Percentiles rank a stretch among this genome's conserved stretches.
Evolutionary conservation across 2,329 filamentous ascomycete genomes (phyloP).

Genomic region (Verticillium klebahnii): DNA sequence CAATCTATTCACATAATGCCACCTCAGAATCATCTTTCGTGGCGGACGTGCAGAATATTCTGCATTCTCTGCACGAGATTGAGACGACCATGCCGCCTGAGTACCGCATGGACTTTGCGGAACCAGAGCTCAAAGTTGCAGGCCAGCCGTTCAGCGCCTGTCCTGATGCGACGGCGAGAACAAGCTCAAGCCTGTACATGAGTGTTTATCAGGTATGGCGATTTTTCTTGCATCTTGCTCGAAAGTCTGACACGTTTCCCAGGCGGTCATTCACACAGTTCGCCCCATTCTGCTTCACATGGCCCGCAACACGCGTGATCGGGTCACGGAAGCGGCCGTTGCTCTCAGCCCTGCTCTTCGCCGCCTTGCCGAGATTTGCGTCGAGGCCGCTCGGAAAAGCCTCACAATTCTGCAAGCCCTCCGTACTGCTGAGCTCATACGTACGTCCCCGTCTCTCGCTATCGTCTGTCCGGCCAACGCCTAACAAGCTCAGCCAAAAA

Average conservation of each 20-base stretch:
- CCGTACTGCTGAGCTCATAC: conserved; percentile 1
- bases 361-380: conserved; percentile 6
- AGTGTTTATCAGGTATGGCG: conserved; percentile 3
- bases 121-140: background rate
- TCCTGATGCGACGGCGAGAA: background rate
- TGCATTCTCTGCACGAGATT: conserved; percentile 5
- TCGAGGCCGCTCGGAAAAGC: conserved; percentile 7
- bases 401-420: conserved; percentile 6
- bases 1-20: conserved; percentile 3
- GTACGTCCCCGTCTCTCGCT: background rate
- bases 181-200: conserved; percentile 3
- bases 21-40: background rate
- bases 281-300: conserved; percentile 9
- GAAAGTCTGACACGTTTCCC: no score
- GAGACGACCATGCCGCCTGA: conserved; percentile 6
- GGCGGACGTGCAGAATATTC: conserved; percentile 1
- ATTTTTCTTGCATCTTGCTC: no score
- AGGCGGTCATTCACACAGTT: conserved; percentile 8
- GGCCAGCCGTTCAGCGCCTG: conserved; percentile 4
- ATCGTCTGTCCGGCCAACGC: no score
- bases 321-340: background rate
- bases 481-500: conserved; percentile 4
- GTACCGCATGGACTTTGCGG: conserved; percentile 4
- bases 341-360: conserved; percentile 1
- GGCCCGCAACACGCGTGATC: conserved; percentile 8